Evolutionary conservation across 257 asterid genomes (phyloP).

Genomic region (Penstemon davidsonii): DNA sequence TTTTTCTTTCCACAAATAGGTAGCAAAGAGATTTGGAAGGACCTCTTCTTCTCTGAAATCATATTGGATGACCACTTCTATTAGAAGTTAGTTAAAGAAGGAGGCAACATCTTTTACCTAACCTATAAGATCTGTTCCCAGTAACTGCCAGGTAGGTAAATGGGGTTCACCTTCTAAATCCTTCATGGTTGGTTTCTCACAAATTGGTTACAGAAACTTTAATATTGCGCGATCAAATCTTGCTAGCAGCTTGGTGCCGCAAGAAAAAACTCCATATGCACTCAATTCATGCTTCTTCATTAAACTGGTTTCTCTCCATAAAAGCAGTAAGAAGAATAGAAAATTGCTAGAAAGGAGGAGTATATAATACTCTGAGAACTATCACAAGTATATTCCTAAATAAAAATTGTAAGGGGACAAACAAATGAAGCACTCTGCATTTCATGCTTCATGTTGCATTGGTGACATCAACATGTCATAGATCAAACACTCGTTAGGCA

Average conservation of each 20-base stretch:
- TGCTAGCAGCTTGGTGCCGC: not conserved
- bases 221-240: not conserved
- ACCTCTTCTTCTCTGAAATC: too few species aligned
- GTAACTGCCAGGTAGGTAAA: slow-evolving; percentile 11
- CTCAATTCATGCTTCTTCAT: slow-evolving; percentile 13
- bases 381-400: slow-evolving; percentile 7
- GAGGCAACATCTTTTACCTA: too few species aligned
- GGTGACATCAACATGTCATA: not conserved
- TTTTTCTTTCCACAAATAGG: too few species aligned
- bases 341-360: not conserved
- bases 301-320: slow-evolving; percentile 16
- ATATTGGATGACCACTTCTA: too few species aligned
- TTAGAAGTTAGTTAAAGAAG: too few species aligned
- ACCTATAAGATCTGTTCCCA: too few species aligned
- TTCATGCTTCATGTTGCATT: slow-evolving; percentile 5
- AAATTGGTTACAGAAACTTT: slow-evolving; percentile 15
- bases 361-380: slow-evolving; percentile 14
- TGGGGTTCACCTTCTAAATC: not conserved
- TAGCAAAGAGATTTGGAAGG: too few species aligned
- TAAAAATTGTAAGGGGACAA: not conserved
- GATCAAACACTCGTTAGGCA: slow-evolving; percentile 9
- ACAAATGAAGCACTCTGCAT: slow-evolving; percentile 7
- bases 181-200: not conserved
- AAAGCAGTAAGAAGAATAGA: slow-evolving; percentile 11
- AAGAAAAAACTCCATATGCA: slow-evolving; percentile 1